These are phyloP conservation scores for Ophiostoma populinum DNA, from an alignment of 2,329 filamentous ascomycete genomes.

Conservation along the genomic window DNA sequence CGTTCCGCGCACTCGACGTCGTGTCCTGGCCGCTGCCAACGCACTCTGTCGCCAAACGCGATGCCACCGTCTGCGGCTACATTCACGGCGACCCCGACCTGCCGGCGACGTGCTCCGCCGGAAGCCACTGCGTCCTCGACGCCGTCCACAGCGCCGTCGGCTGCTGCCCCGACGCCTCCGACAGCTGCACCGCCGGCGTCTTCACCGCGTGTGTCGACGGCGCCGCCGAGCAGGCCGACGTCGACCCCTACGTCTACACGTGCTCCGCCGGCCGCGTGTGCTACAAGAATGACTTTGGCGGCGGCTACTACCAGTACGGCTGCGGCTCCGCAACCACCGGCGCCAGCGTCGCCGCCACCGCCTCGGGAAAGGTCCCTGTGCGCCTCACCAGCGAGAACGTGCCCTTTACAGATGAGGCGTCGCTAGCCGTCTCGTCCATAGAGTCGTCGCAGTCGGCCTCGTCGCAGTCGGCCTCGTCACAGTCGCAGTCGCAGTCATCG, in stretches of 20 bases:
- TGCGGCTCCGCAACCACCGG: slow-evolving; percentile 33
- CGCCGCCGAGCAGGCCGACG: slow-evolving; percentile 27
- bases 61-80: slow-evolving; percentile 38
- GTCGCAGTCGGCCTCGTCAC: slow-evolving; percentile 3
- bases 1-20: slow-evolving; percentile 17
- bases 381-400: slow-evolving; percentile 23
- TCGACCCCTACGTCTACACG: slow-evolving; percentile 39
- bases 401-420: slow-evolving; percentile 19
- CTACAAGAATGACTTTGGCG: slow-evolving; percentile 36
- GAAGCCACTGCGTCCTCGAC: slow-evolving; percentile 41
- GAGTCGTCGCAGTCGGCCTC: neutral
- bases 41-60: slow-evolving; percentile 16
- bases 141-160: slow-evolving; percentile 15
- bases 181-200: slow-evolving; percentile 34
- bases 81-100: slow-evolving; percentile 32
- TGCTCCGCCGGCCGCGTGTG: slow-evolving; percentile 34
- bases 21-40: slow-evolving; percentile 23
- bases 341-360: slow-evolving; percentile 29
- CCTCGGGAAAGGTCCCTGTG: slow-evolving; percentile 23
- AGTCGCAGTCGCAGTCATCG: neutral
- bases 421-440: neutral
- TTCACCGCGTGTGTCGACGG: slow-evolving; percentile 40
- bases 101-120: slow-evolving; percentile 38
- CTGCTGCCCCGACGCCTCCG: slow-evolving; percentile 31
- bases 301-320: slow-evolving; percentile 38